Base-by-base conservation (phyloP, 2,329 filamentous ascomycete species). In the Ophiostoma sp. region DNA sequence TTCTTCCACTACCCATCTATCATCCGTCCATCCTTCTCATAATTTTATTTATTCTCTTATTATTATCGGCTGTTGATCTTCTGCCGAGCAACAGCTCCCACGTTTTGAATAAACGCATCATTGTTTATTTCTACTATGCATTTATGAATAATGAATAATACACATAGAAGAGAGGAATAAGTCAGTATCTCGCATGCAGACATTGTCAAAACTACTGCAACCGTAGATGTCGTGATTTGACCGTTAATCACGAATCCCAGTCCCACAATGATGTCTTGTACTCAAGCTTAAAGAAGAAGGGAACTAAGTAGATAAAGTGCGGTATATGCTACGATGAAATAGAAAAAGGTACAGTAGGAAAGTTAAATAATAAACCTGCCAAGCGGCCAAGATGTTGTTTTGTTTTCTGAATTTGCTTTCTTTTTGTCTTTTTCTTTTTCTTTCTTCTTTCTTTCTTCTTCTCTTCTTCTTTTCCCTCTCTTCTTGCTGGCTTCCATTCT, bases 161-260 rank as follows among this genome's bases (percentile, higher is more conserved):
- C 0, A 48, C 17, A n/a, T 13, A 48, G 5, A 3, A 39, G 10
- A 11, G 36, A 39, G 36, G 10, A 11, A 10, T 1, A 39, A 39
- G 13, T 11, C 1, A 4, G 8, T 39, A 31, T 39, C 36, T 39
- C 36, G 36, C 36, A 39, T 10, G 36, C 13, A 39, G 36, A 39
- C 36, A 41, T 31, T 31, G 27, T 31, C 36, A 39, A 39, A 39
- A 39, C 36, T 39, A 39, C 36, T 39, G 13, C 36, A 11, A n/a
- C 44, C 15, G 44, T 11, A 23, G 48, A 66, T 66, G 62, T 66
- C 62, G 62, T 66, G 62, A 66, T 66, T 41, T 41, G 62, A 13
- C 4, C 15, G 33, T 66, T 36, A 20, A 66, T 66, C 62, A 66
- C 62, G 62, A 23, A 66, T 66, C 17, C 0, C 17, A 35, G 17